Percentiles rank a stretch among this genome's conserved stretches.
phyloP scores from a whole-genome alignment of 768 basidiomycete genomes.

The Xerocomellus intermedius region DNA sequence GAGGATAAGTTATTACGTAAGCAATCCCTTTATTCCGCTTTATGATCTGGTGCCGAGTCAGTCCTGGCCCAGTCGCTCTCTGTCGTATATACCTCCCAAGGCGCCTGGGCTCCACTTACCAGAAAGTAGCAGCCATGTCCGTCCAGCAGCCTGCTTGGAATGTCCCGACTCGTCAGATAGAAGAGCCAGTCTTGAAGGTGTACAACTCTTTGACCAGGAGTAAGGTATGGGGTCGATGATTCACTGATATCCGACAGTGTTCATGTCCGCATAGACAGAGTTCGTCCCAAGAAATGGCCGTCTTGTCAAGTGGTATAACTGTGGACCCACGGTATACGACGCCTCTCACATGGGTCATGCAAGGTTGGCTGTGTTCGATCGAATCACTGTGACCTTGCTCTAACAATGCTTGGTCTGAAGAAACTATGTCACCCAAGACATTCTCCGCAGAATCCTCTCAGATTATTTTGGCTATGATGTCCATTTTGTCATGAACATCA shows the following conservation, averaged over 20 bases:
- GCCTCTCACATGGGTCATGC: constrained; percentile 99
- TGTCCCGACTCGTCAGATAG: constrained; percentile 35
- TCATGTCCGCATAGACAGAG: constrained; percentile 53
- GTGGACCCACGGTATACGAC: constrained; percentile 98
- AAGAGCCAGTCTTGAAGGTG: constrained; percentile 60
- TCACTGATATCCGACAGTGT: constrained; percentile 1
- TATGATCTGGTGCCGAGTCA: constrained; percentile 27
- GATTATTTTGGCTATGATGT: constrained; percentile 98
- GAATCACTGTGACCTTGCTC: background rate
- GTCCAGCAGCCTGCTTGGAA: constrained; percentile 56
- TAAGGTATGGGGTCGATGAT: constrained; percentile 59
- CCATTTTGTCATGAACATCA: constrained; percentile 99
- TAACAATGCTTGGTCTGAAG: constrained; percentile 40
- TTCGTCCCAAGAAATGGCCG: constrained; percentile 69
- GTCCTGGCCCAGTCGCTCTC: constrained; percentile 1
- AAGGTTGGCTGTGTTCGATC: constrained; percentile 48
- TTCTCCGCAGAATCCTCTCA: constrained; percentile 65
- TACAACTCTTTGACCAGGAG: constrained; percentile 92
- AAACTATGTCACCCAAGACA: constrained; percentile 62
- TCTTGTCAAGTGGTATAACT: constrained; percentile 97
- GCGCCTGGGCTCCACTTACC: constrained; percentile 2
- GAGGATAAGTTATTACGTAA: constrained; percentile 21
- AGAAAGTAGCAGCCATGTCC: constrained; percentile 42
- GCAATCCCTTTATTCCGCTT: constrained; percentile 6
- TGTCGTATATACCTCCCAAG: constrained; percentile 7